Evolutionary conservation across 768 basidiomycete genomes (phyloP), one percentile per base, ranked within the genome.

Genomic region (Phanerochaete sordida): DNA sequence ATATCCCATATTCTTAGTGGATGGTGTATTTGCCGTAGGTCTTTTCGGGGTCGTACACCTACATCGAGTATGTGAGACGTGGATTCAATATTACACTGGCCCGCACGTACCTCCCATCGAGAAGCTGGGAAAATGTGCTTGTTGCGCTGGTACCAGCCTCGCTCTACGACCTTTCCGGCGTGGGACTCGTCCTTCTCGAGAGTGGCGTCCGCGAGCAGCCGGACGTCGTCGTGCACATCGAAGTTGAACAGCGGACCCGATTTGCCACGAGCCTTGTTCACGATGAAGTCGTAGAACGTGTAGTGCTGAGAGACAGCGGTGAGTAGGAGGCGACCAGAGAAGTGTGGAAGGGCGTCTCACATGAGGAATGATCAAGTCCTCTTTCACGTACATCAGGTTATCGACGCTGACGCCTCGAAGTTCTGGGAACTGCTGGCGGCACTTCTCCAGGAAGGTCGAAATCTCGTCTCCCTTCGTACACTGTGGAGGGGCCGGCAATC

Each of bases 331-430:
- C 26, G 35, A 60, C 27, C 43, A 11, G n/a, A 56, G 35, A 2
- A 23, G 39, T 16, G 47, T 28, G 39, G 4, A 43, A 27, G 30
- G 73, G 30, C 5, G n/a, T 26, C 88, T 47, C 74, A 94, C 95
- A 69, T 95, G 94, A 16, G 97, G 97, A 68, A 99, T 94, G 64
- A 99, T 95, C 54, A 99, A 78, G 70, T 99, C 97, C 79, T 99
- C 97, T 84, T 98, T 98, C 74, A 99, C 84, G 75, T 98, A 99
- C 95, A 98, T 98, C 37, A 99, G 75, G 71, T 98, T 99, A 74
- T 99, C 97, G 21, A 91, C 94, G 57, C 86, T 91, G 50, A 95
- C 85, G 9, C 89, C 88, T 56, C 95, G 77, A 39, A 99, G 81
- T 74, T 98, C 95, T 2, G 95, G 90, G 69, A 97, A 93, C 66